These are phyloP conservation scores for Glomus cerebriforme DNA, from an alignment of 192 early-diverging fungal genomes.

Conservation along the genomic window DNA sequence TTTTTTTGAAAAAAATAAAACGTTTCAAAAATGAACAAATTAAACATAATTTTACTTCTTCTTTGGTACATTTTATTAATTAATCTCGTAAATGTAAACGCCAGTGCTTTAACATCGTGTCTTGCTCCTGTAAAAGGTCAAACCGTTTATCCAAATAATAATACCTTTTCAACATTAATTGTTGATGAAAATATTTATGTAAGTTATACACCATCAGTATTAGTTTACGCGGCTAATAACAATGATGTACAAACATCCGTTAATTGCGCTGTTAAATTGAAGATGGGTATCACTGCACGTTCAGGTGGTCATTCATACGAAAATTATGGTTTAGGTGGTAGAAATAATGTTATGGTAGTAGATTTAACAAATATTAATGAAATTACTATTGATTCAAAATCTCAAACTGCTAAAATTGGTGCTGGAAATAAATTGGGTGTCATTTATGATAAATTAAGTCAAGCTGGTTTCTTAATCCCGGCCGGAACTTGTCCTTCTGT, in stretches of 20 bases:
- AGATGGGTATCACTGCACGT: constrained; percentile 39
- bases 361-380: constrained; percentile 43
- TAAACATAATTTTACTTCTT: neutral
- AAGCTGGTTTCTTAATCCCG: constrained; percentile 40
- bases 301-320: constrained; percentile 60
- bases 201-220: constrained; percentile 33
- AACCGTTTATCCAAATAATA: neutral
- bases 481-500: constrained; percentile 55
- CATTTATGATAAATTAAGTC: constrained; percentile 39
- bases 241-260: constrained; percentile 37
- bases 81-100: neutral
- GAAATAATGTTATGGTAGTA: constrained; percentile 48
- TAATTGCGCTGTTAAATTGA: constrained; percentile 36
- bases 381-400: constrained; percentile 28
- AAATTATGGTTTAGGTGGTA: constrained; percentile 43
- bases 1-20: no score
- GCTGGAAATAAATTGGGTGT: constrained; percentile 51
- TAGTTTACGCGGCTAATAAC: constrained; percentile 31
- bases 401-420: constrained; percentile 38
- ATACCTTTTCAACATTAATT: neutral
- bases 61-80: neutral
- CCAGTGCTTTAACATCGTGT: neutral
- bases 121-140: neutral
- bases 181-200: constrained; percentile 25
- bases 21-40: no score